These are phyloP conservation scores for Coleophoma eucalyptorum DNA, from an alignment of 2,329 filamentous ascomycete genomes.

Conservation along the genomic window DNA sequence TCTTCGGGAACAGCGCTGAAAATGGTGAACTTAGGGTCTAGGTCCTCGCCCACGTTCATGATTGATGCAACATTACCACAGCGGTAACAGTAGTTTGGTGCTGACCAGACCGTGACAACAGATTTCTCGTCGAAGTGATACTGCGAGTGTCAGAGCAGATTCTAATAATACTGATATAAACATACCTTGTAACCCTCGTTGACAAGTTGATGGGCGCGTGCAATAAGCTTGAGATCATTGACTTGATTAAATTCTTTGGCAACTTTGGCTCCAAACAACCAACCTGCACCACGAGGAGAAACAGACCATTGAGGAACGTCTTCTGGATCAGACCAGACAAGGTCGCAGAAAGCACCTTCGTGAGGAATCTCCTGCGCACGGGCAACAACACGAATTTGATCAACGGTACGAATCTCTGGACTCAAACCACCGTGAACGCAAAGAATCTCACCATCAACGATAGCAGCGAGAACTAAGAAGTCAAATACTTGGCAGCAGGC, in stretches of 20 bases:
- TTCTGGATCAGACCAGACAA: conserved; percentile 75
- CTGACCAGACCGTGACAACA: conserved; percentile 72
- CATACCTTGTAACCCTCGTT: conserved; percentile 71
- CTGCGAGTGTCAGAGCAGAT: conserved; percentile 36
- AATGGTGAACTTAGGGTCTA: conserved; percentile 89
- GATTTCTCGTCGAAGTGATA: conserved; percentile 96
- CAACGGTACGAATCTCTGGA: conserved; percentile 69
- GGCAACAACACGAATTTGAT: conserved; percentile 72
- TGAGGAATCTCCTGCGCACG: conserved; percentile 74
- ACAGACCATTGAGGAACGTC: conserved; percentile 69
- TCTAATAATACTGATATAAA: neutral
- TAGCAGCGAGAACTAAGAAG: conserved; percentile 69
- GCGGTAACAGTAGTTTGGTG: conserved; percentile 42
- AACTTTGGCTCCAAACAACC: conserved; percentile 56
- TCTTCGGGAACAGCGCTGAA: conserved; percentile 88
- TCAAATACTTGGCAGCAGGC: conserved; percentile 77
- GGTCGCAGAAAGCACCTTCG: conserved; percentile 72
- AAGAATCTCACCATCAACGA: conserved; percentile 71
- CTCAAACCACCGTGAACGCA: conserved; percentile 71
- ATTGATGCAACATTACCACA: conserved; percentile 64
- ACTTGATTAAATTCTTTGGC: conserved; percentile 75
- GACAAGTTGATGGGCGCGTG: conserved; percentile 70
- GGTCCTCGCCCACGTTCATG: conserved; percentile 82
- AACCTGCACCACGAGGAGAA: conserved; percentile 62
- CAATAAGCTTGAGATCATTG: conserved; percentile 68